Evolutionary conservation across 179 eudicot genomes (phyloP).

Genomic region (Sideroxylon spinosum): DNA sequence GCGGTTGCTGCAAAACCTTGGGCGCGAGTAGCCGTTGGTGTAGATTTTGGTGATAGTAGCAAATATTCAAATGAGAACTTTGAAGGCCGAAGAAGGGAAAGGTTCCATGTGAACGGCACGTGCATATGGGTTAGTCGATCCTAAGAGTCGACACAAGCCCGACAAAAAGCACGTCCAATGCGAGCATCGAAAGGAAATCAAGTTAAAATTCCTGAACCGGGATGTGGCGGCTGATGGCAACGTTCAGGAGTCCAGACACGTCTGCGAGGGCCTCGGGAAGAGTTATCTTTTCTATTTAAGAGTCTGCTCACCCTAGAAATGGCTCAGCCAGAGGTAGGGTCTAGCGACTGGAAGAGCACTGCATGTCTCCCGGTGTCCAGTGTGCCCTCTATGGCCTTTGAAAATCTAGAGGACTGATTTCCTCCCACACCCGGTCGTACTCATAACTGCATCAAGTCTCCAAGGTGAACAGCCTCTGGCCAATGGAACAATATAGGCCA

Average conservation of each 20-base stretch:
- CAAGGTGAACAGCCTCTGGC: too few relatives aligned
- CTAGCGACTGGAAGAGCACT: constrained; percentile 53
- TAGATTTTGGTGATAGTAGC: constrained; percentile 77
- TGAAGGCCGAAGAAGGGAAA: constrained; percentile 78
- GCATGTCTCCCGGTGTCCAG: too few relatives aligned
- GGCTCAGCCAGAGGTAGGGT: constrained; percentile 44
- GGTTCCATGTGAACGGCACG: constrained; percentile 72
- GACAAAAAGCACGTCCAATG: constrained; percentile 30
- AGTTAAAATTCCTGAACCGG: constrained; percentile 12
- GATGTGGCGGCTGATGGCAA: constrained; percentile 30
- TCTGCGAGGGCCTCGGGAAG: constrained; percentile 44
- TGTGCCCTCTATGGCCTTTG: too few relatives aligned
- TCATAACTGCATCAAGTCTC: too few relatives aligned
- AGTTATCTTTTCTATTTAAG: constrained; percentile 43
- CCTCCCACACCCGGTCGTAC: too few relatives aligned
- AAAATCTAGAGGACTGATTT: too few relatives aligned
- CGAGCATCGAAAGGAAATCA: constrained; percentile 10
- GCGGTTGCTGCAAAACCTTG: too few relatives aligned
- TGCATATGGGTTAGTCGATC: constrained; percentile 68
- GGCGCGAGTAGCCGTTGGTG: constrained; percentile 32
- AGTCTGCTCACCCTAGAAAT: constrained; percentile 45
- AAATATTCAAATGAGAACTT: constrained; percentile 70
- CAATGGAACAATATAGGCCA: too few relatives aligned
- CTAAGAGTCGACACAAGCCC: constrained; percentile 50
- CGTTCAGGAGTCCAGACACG: constrained; percentile 37